Evolutionary conservation across 169 alveolate genomes (phyloP).

Genomic region (Plasmodium chabaudi): DNA sequence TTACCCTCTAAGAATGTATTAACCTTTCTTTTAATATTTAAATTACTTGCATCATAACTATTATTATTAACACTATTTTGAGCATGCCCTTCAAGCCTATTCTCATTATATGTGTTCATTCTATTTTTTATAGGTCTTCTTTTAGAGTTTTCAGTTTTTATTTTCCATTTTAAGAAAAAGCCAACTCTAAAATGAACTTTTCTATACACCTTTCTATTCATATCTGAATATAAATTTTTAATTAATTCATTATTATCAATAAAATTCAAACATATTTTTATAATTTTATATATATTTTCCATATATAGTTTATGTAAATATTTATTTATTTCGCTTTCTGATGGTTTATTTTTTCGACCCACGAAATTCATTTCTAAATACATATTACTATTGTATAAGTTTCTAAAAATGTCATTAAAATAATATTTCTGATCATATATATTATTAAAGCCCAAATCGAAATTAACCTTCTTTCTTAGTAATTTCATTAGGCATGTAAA

Average conservation of each 20-base stretch:
- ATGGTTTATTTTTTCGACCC: background rate
- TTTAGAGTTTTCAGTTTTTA: slow-evolving; percentile 9
- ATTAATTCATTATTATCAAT: slow-evolving; percentile 21
- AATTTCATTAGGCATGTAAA: slow-evolving; percentile 25
- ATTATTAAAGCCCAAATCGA: slow-evolving; percentile 32
- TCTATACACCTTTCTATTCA: slow-evolving; percentile 13
- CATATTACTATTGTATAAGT: background rate
- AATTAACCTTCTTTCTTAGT: slow-evolving; percentile 25
- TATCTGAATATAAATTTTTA: slow-evolving; percentile 13
- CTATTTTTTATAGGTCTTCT: slow-evolving; percentile 2
- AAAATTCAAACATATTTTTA: slow-evolving; percentile 42
- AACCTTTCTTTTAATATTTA: too few relatives aligned
- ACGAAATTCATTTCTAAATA: background rate
- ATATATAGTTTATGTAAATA: slow-evolving; percentile 26
- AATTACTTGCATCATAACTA: too few relatives aligned
- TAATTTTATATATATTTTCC: slow-evolving; percentile 32
- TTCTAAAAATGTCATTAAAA: slow-evolving; percentile 23
- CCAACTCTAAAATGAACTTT: slow-evolving; percentile 28
- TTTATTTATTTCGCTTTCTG: slow-evolving; percentile 13
- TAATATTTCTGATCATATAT: slow-evolving; percentile 51
- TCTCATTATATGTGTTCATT: background rate
- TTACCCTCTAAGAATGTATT: too few relatives aligned
- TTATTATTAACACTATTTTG: background rate
- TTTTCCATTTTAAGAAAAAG: slow-evolving; percentile 34
- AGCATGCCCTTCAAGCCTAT: background rate